Evolutionary conservation across 768 basidiomycete genomes (phyloP), one percentile per base, ranked within the genome.

Genomic region (Boletus tomentosulus): DNA sequence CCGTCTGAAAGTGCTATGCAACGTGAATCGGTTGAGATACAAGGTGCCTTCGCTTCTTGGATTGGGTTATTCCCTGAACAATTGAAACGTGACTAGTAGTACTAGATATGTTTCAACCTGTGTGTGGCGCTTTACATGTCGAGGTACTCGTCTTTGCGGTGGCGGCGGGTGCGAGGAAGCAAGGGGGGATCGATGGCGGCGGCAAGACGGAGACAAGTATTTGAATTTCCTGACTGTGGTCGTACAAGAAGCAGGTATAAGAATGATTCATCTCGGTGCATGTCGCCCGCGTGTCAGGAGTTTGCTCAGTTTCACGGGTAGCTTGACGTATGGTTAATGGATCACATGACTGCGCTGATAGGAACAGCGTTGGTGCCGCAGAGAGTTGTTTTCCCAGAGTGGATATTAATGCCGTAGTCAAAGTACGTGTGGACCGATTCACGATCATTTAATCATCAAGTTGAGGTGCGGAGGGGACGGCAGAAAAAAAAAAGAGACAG

Each of bases 121-220:
- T 12, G 54, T 50, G 60, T 54, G 60, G 51, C 57, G 38, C 24
- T 38, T 41, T 30, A 28, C 22, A 19, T 25, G 53, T 62, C 30
- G 45, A 27, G 16, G 54, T 46, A 31, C 6, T 35, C 39, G 46
- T 50, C 53, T 37, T 0, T 62, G 65, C 64, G 64, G 65, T 65
- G 64, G 64, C 64, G 44, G 35, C 64, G 64, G 64, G 55, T 45
- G 50, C 49, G 59, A 52, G 57, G 64, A 62, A 64, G 63, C 48
- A 5, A 41, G 1, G 7, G 45, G 34, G 1, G 43, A 28, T 43
- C 33, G 30, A 38, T 44, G 37, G 53, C 60, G 54, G 54, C 51
- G 54, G 46, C n/a, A 25, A 37, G 41, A 51, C 51, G 60, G 54
- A 55, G 41, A 42, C 41, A 37, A 42, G 22, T 24, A 46, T 25